Percentiles rank a stretch among this genome's conserved stretches.
These are phyloP conservation scores for Anacardium occidentale DNA, from an alignment of 345 rosid genomes.

Conservation along the genomic window DNA sequence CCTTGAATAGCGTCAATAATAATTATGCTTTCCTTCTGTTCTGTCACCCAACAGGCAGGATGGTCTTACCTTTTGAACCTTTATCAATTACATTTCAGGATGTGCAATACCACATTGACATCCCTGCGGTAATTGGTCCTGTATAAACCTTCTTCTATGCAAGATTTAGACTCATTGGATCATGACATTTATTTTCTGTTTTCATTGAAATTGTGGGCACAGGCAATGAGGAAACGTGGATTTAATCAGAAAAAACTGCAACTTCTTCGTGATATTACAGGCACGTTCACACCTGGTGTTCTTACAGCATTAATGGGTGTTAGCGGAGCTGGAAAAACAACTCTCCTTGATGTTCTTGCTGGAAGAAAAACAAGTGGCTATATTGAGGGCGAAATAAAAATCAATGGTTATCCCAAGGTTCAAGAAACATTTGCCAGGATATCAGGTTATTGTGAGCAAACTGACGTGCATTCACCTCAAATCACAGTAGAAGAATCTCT, in stretches of 20 bases:
- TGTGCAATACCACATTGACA: no score
- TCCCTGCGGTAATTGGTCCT: no score
- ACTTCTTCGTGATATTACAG: not conserved
- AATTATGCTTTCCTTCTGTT: no score
- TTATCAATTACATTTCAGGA: conserved; percentile 6
- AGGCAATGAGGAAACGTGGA: no score
- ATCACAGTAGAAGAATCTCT: conserved; percentile 50
- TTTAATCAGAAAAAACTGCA: no score
- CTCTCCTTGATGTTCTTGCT: conserved; percentile 48
- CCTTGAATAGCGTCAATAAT: no score
- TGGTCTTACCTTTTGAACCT: conserved; percentile 64
- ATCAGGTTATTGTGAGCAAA: conserved; percentile 52
- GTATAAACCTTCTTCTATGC: no score
- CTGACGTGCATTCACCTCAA: conserved; percentile 41
- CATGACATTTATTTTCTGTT: not conserved
- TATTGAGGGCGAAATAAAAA: conserved; percentile 42
- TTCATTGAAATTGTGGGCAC: no score
- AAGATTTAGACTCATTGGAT: no score
- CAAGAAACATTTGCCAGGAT: conserved; percentile 46
- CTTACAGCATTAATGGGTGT: conserved; percentile 55
- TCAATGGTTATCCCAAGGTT: conserved; percentile 44
- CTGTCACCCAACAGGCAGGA: conserved; percentile 29
- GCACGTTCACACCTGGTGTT: conserved; percentile 38
- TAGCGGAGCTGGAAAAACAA: conserved; percentile 56
- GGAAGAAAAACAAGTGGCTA: conserved; percentile 47